A percentile compares a stretch with the other conserved stretches of the same genome.
Conservation (phyloP, 371 early-diverging fungal genomes). For the Choanephora cucurbitarum region DNA sequence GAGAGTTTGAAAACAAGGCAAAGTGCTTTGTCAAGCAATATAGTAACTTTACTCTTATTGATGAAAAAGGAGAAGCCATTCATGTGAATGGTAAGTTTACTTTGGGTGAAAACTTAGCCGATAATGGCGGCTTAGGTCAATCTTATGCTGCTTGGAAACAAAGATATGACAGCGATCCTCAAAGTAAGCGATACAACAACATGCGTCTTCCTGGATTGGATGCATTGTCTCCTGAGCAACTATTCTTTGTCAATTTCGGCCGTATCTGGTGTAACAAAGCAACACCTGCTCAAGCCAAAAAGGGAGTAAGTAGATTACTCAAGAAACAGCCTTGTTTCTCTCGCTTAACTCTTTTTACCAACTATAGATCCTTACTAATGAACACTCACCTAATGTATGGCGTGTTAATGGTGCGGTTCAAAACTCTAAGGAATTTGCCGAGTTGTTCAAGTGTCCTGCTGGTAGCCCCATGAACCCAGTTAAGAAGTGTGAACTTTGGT, state of each 20-base stretch:
- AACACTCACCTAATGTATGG: constrained; percentile 55
- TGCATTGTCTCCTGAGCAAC: constrained; percentile 42
- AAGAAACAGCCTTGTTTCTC: background rate
- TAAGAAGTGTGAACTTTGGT: constrained; percentile 57
- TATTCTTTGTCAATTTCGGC: constrained; percentile 59
- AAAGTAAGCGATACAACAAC: constrained; percentile 39
- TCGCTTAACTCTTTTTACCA: background rate
- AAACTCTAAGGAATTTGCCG: constrained; percentile 63
- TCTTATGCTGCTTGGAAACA: constrained; percentile 43
- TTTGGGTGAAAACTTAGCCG: constrained; percentile 72
- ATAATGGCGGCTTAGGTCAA: constrained; percentile 64
- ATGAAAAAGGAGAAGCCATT: constrained; percentile 23
- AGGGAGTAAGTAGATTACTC: constrained; percentile 28
- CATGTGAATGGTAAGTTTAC: constrained; percentile 60
- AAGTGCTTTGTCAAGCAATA: constrained; percentile 69
- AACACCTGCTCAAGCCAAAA: constrained; percentile 36
- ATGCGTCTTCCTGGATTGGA: constrained; percentile 58
- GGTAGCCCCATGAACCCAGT: constrained; percentile 58
- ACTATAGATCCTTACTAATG: constrained; percentile 41
- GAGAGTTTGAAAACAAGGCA: constrained; percentile 51
- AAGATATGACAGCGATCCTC: constrained; percentile 39
- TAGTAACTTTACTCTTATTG: constrained; percentile 43
- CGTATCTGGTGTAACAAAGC: constrained; percentile 55
- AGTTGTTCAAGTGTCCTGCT: constrained; percentile 62
- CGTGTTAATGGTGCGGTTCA: constrained; percentile 67